Percentiles rank a stretch among this genome's conserved stretches.
These are phyloP conservation scores for Trypanosomatidae sp. DNA, from an alignment of 208 protist species.

Conservation along the genomic window DNA sequence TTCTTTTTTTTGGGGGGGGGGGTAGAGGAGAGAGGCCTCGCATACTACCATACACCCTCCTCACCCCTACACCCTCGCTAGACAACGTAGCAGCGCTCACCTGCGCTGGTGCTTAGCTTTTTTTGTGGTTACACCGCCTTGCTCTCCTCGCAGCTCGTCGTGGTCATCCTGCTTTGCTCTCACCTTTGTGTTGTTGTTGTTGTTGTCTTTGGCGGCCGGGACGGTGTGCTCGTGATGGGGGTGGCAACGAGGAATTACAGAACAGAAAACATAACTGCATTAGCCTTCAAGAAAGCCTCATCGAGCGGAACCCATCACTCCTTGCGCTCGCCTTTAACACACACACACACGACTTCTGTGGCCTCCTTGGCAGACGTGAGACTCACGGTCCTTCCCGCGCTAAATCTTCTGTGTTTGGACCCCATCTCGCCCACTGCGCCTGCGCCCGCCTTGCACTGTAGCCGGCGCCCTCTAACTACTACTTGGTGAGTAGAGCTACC, in stretches of 20 bases:
- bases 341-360: neutral
- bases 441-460: neutral
- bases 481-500: neutral
- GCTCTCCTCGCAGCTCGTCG: neutral
- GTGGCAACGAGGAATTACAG: neutral
- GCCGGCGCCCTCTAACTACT: neutral
- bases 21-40: too few species aligned
- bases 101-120: neutral
- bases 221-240: neutral
- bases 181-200: neutral
- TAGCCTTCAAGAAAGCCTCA: neutral
- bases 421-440: neutral
- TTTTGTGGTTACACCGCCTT: neutral
- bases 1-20: neutral
- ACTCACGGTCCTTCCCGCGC: neutral
- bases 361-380: neutral
- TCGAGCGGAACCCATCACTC: neutral
- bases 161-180: neutral
- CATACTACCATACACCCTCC: neutral
- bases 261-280: neutral
- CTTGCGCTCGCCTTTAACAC: neutral
- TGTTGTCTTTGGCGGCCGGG: neutral
- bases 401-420: neutral
- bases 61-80: neutral
- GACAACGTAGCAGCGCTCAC: neutral